phyloP scores from a whole-genome alignment of 352 stramenopile species.

The Pythium monospermum region DNA sequence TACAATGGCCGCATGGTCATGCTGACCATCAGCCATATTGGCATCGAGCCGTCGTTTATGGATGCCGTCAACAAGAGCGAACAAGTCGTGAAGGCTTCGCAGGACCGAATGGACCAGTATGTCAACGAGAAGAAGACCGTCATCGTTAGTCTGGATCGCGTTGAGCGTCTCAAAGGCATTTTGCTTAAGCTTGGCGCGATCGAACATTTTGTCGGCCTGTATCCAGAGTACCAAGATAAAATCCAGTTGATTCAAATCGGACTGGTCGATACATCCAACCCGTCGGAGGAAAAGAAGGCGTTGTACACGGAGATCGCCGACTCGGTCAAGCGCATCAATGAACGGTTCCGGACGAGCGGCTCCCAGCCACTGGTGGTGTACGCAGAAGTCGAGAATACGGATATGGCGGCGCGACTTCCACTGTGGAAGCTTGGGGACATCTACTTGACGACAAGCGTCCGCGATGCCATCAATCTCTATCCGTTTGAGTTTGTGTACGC shows the following conservation, averaged over 20 bases:
- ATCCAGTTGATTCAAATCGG: slow-evolving; percentile 84
- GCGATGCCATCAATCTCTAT: slow-evolving; percentile 80
- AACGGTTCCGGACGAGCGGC: slow-evolving; percentile 34
- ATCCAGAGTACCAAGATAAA: slow-evolving; percentile 79
- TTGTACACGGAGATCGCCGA: slow-evolving; percentile 54
- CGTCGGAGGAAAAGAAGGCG: slow-evolving; percentile 61
- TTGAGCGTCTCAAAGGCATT: slow-evolving; percentile 97
- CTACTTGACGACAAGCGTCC: slow-evolving; percentile 69
- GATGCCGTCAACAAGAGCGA: slow-evolving; percentile 51
- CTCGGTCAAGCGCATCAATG: slow-evolving; percentile 70
- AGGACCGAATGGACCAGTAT: slow-evolving; percentile 43
- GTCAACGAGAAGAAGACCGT: slow-evolving; percentile 59
- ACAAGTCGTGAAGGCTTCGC: slow-evolving; percentile 46
- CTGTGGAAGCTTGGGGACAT: slow-evolving; percentile 74
- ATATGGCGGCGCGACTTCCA: slow-evolving; percentile 64
- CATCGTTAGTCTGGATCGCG: slow-evolving; percentile 92
- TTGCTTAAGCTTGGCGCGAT: slow-evolving; percentile 96
- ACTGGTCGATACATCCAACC: slow-evolving; percentile 70
- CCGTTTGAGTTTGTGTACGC: slow-evolving; percentile 87
- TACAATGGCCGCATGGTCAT: slow-evolving; percentile 96
- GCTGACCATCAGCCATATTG: slow-evolving; percentile 97
- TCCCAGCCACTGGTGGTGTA: slow-evolving; percentile 62
- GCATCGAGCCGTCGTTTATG: slow-evolving; percentile 92
- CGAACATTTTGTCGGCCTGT: slow-evolving; percentile 89
- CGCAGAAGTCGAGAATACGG: slow-evolving; percentile 74